Base-by-base conservation (phyloP, 805 yeast genomes). In the Yamadazyma philogaea region DNA sequence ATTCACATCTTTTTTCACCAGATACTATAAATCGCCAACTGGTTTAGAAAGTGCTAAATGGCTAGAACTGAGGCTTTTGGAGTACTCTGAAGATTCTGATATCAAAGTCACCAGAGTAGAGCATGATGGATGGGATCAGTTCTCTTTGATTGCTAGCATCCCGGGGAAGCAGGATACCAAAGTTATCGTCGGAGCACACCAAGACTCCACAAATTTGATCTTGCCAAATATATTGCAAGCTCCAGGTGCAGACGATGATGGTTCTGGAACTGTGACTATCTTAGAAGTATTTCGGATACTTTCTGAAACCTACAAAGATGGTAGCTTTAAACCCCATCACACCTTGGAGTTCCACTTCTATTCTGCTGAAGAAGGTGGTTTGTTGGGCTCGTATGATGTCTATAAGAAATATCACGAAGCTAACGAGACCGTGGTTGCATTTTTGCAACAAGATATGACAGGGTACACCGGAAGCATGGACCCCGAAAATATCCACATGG, bases 191-290 rank as follows among this genome's bases (percentile, higher is more conserved):
- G 96, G 96, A 1, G 85, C 95, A 19, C 98, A 91, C 64, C 86
- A 84, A 57, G 98, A 91, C 59, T 84, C 95, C 2, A 74, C 82
- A 49, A 88, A 87, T 58, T 68, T 87, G 42, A 51, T 86, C 33
- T 72, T 86, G 43, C 96, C 96, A 7, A 72, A 72, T 34, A 48
- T 80, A 15, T 57, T 84, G 50, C 72, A 79, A 18, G 87, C 96
- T 0, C 96, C 96, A 1, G 98, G 98, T 2, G 97, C 96, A 3
- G 98, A 91, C 59, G 98, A 91, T 58, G 86, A 90, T 61, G 95
- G 96, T 2, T 79, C 90, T 3, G 98, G 97, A 7, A 83, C 90
- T 4, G 81, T 84, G 3, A 83, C 95, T 2, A 75, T 78, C 24
- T 61, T 89, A 42, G 95, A 89, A 60, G 80, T 89, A 1, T 74